phyloP scores from a whole-genome alignment of 2,329 filamentous ascomycete genomes.

The Fusarium armeniacum region DNA sequence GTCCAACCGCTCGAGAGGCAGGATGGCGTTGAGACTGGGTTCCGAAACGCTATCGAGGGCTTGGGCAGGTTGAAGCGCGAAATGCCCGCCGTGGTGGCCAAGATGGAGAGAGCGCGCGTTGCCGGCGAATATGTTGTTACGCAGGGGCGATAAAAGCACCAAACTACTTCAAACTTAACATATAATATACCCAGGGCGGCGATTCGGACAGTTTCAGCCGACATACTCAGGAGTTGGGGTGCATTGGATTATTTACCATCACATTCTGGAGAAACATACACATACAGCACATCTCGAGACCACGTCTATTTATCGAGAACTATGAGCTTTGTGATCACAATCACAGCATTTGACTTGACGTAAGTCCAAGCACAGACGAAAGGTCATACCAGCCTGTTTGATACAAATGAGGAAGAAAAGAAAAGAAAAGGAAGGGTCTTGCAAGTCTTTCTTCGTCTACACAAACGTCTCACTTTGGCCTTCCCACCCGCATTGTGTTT shows the following conservation, averaged over 20 bases:
- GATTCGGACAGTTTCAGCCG: slow-evolving; percentile 1
- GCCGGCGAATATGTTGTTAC: slow-evolving; percentile 70
- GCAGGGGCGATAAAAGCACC: slow-evolving; percentile 47
- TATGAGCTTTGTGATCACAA: slow-evolving; percentile 40
- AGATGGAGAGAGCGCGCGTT: slow-evolving; percentile 73
- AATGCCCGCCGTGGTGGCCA: slow-evolving; percentile 73
- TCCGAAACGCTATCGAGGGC: slow-evolving; percentile 63
- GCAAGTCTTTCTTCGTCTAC: slow-evolving; percentile 21
- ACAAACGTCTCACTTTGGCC: slow-evolving; percentile 35
- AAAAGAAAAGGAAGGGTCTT: neutral
- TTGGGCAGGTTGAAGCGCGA: slow-evolving; percentile 69
- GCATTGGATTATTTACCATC: slow-evolving; percentile 18
- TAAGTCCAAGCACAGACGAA: slow-evolving; percentile 20
- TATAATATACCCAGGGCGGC: slow-evolving; percentile 40
- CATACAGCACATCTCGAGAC: slow-evolving; percentile 17
- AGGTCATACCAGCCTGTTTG: slow-evolving; percentile 8
- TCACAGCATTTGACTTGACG: slow-evolving; percentile 25
- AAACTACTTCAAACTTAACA: slow-evolving; percentile 16
- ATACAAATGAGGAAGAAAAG: slow-evolving; percentile 12
- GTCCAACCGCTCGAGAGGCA: slow-evolving; percentile 60
- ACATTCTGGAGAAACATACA: neutral
- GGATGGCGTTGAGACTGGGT: slow-evolving; percentile 61
- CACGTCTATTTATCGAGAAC: slow-evolving; percentile 41
- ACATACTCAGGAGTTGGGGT: slow-evolving; percentile 31
- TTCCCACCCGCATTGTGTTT: slow-evolving; percentile 32